phyloP scores from a whole-genome alignment of 2,329 filamentous ascomycete species.

The Lasiodiplodia theobromae region DNA sequence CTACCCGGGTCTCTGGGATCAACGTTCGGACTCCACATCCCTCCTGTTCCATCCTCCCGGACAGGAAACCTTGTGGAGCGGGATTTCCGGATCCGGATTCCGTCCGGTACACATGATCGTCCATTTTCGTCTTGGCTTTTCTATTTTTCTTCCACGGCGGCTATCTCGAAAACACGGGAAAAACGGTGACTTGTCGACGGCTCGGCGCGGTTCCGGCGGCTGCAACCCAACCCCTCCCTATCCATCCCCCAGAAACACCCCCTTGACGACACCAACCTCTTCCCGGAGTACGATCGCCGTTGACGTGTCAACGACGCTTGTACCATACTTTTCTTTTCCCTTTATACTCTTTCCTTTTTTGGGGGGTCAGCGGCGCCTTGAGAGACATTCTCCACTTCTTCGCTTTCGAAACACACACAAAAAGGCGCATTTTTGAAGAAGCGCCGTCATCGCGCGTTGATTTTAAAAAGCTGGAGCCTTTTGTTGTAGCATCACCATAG shows the following conservation, averaged over 20 bases:
- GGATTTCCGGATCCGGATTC: slow-evolving; percentile 1
- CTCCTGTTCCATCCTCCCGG: background rate
- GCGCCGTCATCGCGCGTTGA: background rate
- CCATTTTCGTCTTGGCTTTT: slow-evolving; percentile 6
- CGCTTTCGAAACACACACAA: background rate
- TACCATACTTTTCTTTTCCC: slow-evolving; percentile 6
- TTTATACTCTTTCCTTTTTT: background rate
- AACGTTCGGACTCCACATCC: slow-evolving; percentile 14
- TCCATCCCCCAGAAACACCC: background rate
- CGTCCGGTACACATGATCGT: slow-evolving; percentile 22
- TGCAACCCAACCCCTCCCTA: background rate
- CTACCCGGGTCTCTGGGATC: background rate
- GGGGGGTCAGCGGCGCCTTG: background rate
- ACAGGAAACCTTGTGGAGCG: slow-evolving; percentile 15
- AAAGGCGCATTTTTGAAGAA: background rate
- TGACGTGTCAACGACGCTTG: slow-evolving; percentile 26
- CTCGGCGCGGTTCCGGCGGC: slow-evolving; percentile 27
- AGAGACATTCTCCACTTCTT: background rate
- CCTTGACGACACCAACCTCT: slow-evolving; percentile 18
- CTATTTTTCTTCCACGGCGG: slow-evolving; percentile 2
- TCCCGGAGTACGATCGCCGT: slow-evolving; percentile 15
- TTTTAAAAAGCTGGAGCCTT: background rate
- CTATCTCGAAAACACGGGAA: slow-evolving; percentile 7
- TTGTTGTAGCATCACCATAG: background rate
- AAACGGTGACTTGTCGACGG: background rate